Evolutionary conservation across 495 filamentous ascomycete genomes (phyloP).

Genomic region (Viridothelium virens): DNA sequence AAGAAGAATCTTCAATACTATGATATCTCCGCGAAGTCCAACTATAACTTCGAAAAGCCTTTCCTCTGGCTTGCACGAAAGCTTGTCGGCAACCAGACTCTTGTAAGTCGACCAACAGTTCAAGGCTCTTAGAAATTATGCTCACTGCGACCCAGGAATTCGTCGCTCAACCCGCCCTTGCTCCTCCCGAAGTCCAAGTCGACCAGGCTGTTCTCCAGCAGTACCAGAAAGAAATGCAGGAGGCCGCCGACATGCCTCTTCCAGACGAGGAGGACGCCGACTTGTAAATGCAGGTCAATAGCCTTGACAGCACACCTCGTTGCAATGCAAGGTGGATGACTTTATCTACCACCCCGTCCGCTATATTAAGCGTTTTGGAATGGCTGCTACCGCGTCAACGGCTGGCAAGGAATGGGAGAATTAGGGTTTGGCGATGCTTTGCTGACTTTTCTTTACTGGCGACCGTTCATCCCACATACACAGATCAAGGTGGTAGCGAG

Average conservation of each 20-base stretch:
- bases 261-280: conserved; percentile 92
- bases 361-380: background rate
- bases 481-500: background rate
- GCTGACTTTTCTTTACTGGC: conserved; percentile 9
- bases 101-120: conserved; percentile 53
- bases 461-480: background rate
- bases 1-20: conserved; percentile 99
- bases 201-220: conserved; percentile 70
- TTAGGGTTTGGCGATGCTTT: conserved; percentile 8
- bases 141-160: conserved; percentile 63
- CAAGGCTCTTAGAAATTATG: conserved; percentile 3
- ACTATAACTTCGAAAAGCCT: conserved; percentile 99
- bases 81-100: conserved; percentile 83
- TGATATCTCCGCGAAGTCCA: conserved; percentile 99
- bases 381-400: background rate
- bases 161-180: conserved; percentile 88
- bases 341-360: too few species aligned
- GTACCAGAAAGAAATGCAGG: conserved; percentile 83
- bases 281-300: conserved; percentile 41
- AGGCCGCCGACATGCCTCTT: conserved; percentile 73
- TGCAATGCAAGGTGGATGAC: too few species aligned
- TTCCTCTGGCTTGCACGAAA: conserved; percentile 99
- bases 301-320: background rate
- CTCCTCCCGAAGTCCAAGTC: conserved; percentile 83
- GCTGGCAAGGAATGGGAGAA: background rate